Percentiles rank a stretch among this genome's conserved stretches.
Conservation (phyloP, 306 rosid genomes). For the Rosa multiflora region DNA sequence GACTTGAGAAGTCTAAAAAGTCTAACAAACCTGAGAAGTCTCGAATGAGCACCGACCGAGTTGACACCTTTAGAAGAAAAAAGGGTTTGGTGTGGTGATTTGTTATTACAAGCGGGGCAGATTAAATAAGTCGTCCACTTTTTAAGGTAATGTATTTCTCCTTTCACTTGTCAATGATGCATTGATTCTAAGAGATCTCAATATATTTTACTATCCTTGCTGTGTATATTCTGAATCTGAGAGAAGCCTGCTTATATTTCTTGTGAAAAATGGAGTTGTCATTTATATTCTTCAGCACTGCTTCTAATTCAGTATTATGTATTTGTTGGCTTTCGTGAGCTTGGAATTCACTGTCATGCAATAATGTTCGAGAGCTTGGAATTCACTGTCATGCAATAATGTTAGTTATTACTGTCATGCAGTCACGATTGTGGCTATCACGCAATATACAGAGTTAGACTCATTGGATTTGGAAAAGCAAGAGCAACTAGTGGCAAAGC, state of each 20-base stretch:
- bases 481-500: too few relatives aligned
- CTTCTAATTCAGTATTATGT: too few relatives aligned
- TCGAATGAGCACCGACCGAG: slow-evolving; percentile 95
- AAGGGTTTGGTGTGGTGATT: slow-evolving; percentile 80
- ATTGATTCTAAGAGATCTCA: slow-evolving; percentile 24
- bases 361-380: too few relatives aligned
- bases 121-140: slow-evolving; percentile 47
- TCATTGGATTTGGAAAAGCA: too few relatives aligned
- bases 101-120: slow-evolving; percentile 34
- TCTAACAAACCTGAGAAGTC: slow-evolving; percentile 79
- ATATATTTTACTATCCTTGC: slow-evolving; percentile 23
- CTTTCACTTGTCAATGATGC: slow-evolving; percentile 31
- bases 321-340: too few relatives aligned
- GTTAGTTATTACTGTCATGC: too few relatives aligned
- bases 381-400: too few relatives aligned
- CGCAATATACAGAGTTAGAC: too few relatives aligned
- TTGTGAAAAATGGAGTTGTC: slow-evolving; percentile 41
- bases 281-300: slow-evolving; percentile 10
- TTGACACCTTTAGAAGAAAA: slow-evolving; percentile 82
- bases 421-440: too few relatives aligned
- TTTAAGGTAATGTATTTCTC: slow-evolving; percentile 36
- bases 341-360: too few relatives aligned
- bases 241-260: slow-evolving; percentile 34
- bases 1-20: slow-evolving; percentile 82
- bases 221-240: slow-evolving; percentile 43